These are phyloP conservation scores for Scalesia atractyloides DNA, from an alignment of 129 eudicot genomes.

Conservation along the genomic window DNA sequence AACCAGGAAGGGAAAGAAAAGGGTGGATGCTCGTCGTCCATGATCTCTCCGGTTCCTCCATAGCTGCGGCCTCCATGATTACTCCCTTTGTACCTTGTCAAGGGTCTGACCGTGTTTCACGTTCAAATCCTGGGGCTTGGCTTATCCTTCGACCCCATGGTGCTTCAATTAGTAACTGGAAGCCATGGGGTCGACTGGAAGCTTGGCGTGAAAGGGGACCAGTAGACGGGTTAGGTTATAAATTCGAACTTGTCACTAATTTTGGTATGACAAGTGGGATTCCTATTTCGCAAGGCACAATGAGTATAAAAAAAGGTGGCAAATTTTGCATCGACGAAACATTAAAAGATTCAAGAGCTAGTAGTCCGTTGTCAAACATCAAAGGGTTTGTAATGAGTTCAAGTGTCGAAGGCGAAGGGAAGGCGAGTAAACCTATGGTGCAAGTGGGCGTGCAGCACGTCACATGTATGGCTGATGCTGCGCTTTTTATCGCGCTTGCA, in stretches of 20 bases:
- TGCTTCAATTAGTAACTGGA: conserved; percentile 68
- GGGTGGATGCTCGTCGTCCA: conserved; percentile 90
- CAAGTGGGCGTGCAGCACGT: conserved; percentile 85
- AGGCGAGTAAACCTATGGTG: conserved; percentile 71
- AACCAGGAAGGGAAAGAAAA: conserved; percentile 66
- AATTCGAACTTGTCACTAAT: conserved; percentile 66
- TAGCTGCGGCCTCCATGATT: conserved; percentile 94
- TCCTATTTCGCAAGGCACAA: conserved; percentile 79
- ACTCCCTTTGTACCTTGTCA: conserved; percentile 94
- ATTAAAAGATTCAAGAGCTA: conserved; percentile 41
- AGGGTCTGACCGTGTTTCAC: conserved; percentile 74
- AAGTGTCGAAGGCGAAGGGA: conserved; percentile 85
- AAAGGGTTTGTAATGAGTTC: conserved; percentile 91
- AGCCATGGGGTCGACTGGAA: conserved; percentile 99
- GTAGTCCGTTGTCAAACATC: conserved; percentile 46
- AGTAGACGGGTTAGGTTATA: conserved; percentile 62
- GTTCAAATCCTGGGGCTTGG: conserved; percentile 99
- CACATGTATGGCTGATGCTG: conserved; percentile 93
- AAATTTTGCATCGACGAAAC: conserved; percentile 66
- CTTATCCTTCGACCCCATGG: conserved; percentile 89
- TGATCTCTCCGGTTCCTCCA: conserved; percentile 86
- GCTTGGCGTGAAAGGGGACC: conserved; percentile 94
- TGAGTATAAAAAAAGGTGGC: conserved; percentile 82
- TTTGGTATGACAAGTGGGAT: conserved; percentile 59
- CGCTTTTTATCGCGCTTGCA: conserved; percentile 79